Percentiles rank a stretch among this genome's conserved stretches.
phyloP scores from a whole-genome alignment of 208 protist species.

The Angomonas ambiguus region DNA sequence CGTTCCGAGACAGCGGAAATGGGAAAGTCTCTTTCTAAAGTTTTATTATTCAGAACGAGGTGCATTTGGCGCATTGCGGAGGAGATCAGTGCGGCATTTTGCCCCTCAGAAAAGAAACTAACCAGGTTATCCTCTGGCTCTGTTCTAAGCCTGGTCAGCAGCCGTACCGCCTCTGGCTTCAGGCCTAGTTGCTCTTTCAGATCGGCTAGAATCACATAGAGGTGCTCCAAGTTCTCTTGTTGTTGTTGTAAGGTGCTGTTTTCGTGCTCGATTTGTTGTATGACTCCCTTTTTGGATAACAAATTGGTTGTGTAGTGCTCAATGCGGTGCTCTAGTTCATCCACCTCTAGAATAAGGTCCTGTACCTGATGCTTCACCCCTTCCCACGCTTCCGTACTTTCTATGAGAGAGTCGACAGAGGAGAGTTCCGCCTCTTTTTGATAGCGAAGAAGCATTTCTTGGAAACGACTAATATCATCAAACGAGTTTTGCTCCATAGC shows the following conservation, averaged over 20 bases:
- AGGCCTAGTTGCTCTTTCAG: conserved; percentile 69
- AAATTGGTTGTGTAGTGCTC: conserved; percentile 69
- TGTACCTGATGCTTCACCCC: conserved; percentile 49
- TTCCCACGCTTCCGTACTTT: conserved; percentile 45
- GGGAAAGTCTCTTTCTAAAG: conserved; percentile 66
- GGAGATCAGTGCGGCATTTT: conserved; percentile 57
- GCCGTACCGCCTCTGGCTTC: conserved; percentile 25
- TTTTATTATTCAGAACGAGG: conserved; percentile 54
- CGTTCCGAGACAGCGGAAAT: conserved; percentile 78
- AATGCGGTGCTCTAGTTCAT: conserved; percentile 72
- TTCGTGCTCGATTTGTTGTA: conserved; percentile 81
- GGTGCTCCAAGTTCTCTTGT: conserved; percentile 64
- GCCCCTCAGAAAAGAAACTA: conserved; percentile 59
- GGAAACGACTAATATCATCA: conserved; percentile 72
- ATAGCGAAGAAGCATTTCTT: conserved; percentile 51
- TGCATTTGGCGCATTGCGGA: conserved; percentile 73
- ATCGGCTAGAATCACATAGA: conserved; percentile 60
- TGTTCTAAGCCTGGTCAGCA: conserved; percentile 45
- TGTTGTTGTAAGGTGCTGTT: conserved; percentile 80
- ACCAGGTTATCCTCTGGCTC: conserved; percentile 36
- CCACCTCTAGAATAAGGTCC: conserved; percentile 59
- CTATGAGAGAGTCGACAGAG: conserved; percentile 56
- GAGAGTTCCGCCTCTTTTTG: conserved; percentile 75
- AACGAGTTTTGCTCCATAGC: conserved; percentile 54
- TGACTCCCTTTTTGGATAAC: conserved; percentile 65